Evolutionary conservation across 345 rosid genomes (phyloP).

Genomic region (Litchi chinensis): DNA sequence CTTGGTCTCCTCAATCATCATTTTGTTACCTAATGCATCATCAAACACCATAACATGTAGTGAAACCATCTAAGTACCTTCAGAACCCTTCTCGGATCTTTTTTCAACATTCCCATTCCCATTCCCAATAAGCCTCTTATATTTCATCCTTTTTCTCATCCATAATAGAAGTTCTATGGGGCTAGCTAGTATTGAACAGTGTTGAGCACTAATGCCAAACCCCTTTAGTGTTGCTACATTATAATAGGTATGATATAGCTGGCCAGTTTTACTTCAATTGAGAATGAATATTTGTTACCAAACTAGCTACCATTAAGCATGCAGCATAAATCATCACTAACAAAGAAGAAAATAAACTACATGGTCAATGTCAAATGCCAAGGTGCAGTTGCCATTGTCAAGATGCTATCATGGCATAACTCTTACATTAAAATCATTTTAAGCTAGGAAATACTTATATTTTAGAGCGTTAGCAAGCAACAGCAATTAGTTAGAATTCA

Average conservation of each 20-base stretch:
- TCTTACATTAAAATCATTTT: not conserved
- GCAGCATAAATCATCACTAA: not conserved
- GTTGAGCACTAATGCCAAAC: not conserved
- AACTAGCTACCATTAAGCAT: not conserved
- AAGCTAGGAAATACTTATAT: not conserved
- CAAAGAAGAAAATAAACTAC: not conserved
- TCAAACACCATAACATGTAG: conserved; percentile 9
- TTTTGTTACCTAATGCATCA: conserved; percentile 76
- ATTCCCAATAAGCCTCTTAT: not conserved
- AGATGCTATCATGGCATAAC: not conserved
- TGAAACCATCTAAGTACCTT: conserved; percentile 14
- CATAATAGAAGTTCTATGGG: not conserved
- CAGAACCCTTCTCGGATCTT: not conserved
- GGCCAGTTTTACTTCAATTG: not conserved
- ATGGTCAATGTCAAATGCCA: not conserved
- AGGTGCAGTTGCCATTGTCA: not conserved
- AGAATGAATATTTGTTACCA: not conserved
- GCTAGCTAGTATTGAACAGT: not conserved
- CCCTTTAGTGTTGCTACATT: not conserved
- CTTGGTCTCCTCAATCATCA: conserved; percentile 98
- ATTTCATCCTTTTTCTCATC: conserved; percentile 1
- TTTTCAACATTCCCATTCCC: not conserved
- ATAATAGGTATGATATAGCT: not conserved
- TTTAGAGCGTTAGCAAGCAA: not conserved
- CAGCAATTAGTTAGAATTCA: not conserved